Base-by-base conservation (phyloP, 768 basidiomycete species). In the Chiua virens region DNA sequence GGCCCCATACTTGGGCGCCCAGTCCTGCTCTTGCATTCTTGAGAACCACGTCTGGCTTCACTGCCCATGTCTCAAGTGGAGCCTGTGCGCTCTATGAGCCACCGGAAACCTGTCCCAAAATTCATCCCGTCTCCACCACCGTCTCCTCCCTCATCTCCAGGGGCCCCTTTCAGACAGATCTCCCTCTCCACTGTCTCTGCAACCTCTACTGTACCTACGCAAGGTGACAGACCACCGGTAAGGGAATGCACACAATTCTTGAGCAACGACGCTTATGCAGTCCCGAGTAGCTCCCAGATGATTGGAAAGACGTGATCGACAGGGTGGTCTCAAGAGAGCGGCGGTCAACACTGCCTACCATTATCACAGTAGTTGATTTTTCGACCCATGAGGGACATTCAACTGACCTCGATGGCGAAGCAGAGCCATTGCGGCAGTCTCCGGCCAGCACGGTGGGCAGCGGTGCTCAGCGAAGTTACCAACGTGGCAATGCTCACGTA, bases 31-130 rank as follows among this genome's bases (percentile, higher is more conserved):
- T 54, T 25, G 36, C 47, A 46, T 42, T 27, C 36, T 42, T 46
- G 56, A 32, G 48, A 46, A 53, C 46, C 41, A 32, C 20, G 14
- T 13, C 39, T 37, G 46, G 55, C 49, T 38, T 35, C 28, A 50
- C 42, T 22, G 46, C 41, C 42, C 52, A 69, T 71, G 69, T 58
- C 65, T 38, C 63, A 57, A 38, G 51, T 44, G 53, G 69, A 71
- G 44, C 62, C 61, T 45, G 49, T 47, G 44, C 63, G 67, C 53
- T 67, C 65, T 41, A 80, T 80, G 79, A 85, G 81, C 65, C 83
- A 85, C 65, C 76, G 86, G 47, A 89, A 89, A 64, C 87, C 87
- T 28, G 85, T 80, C 36, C 87, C 87, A 4, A 68, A 70, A 46
- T 87, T 81, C 67, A 74, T 85, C 39, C 86, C 86, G 30, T 85